Percentiles rank a stretch among this genome's conserved stretches.
These are phyloP conservation scores for Pseudomicrostroma phylloplanum DNA, from an alignment of 1,284 basidiomycete genomes.

Conservation along the genomic window DNA sequence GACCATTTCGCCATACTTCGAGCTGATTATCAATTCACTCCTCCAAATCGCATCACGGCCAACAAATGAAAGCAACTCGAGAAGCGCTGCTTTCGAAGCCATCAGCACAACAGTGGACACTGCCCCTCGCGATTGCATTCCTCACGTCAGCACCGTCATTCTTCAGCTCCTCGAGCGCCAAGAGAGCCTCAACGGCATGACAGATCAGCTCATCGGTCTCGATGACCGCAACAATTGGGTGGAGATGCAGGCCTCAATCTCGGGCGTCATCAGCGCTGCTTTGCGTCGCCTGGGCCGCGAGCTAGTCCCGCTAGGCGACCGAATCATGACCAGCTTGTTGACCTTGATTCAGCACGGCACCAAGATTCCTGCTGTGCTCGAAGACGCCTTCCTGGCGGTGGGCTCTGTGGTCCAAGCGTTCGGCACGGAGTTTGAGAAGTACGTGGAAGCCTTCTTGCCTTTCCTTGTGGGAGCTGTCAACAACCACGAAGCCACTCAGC, in stretches of 20 bases:
- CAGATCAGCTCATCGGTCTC: slow-evolving; percentile 74
- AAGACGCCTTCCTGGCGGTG: slow-evolving; percentile 91
- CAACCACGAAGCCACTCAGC: slow-evolving; percentile 87
- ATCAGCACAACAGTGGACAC: slow-evolving; percentile 79
- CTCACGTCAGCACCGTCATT: slow-evolving; percentile 74
- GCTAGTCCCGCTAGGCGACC: slow-evolving; percentile 81
- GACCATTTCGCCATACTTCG: slow-evolving; percentile 81
- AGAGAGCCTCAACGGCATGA: slow-evolving; percentile 74
- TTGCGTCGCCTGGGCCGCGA: slow-evolving; percentile 67
- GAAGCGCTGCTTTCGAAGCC: slow-evolving; percentile 93
- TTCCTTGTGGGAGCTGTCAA: slow-evolving; percentile 84
- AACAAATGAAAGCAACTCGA: slow-evolving; percentile 82
- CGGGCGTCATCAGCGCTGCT: slow-evolving; percentile 56
- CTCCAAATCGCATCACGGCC: slow-evolving; percentile 56
- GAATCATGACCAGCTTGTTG: slow-evolving; percentile 87
- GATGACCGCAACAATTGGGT: slow-evolving; percentile 99
- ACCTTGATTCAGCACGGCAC: slow-evolving; percentile 75
- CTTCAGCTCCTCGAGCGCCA: slow-evolving; percentile 78
- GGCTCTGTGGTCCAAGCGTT: slow-evolving; percentile 69
- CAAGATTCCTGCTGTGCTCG: slow-evolving; percentile 90
- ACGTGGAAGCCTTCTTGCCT: slow-evolving; percentile 82
- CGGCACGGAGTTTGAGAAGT: slow-evolving; percentile 76
- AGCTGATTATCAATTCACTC: slow-evolving; percentile 56
- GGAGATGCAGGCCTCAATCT: slow-evolving; percentile 92
- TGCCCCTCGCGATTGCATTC: slow-evolving; percentile 72